phyloP scores from a whole-genome alignment of 2,329 filamentous ascomycete genomes.

The Fusarium papillatum region DNA sequence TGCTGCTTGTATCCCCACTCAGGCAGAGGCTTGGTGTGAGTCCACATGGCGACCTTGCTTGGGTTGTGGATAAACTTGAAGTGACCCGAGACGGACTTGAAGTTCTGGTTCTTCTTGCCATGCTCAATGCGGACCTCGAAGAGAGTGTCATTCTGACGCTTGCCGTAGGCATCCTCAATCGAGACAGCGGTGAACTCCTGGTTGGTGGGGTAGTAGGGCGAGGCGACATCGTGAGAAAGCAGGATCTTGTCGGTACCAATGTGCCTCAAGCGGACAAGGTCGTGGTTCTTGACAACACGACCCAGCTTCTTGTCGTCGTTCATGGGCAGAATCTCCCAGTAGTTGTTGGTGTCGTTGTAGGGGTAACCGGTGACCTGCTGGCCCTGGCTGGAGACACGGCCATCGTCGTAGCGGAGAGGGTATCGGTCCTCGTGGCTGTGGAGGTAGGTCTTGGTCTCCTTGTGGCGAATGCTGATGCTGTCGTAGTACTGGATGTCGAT shows the following conservation, averaged over 20 bases:
- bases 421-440: slow-evolving; percentile 94
- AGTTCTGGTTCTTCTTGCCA: slow-evolving; percentile 84
- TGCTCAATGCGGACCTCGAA: slow-evolving; percentile 95
- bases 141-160: slow-evolving; percentile 87
- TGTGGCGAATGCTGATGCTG: slow-evolving; percentile 88
- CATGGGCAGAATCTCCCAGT: slow-evolving; percentile 91
- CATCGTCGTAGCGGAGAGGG: slow-evolving; percentile 96
- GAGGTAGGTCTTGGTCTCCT: slow-evolving; percentile 96
- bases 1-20: slow-evolving; percentile 98
- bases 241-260: slow-evolving; percentile 88
- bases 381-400: slow-evolving; percentile 95
- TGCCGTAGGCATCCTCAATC: slow-evolving; percentile 78
- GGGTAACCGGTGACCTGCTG: slow-evolving; percentile 99
- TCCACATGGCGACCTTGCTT: slow-evolving; percentile 99
- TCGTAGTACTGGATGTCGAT: slow-evolving; percentile 93
- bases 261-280: slow-evolving; percentile 89
- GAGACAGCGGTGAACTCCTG: slow-evolving; percentile 95
- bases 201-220: slow-evolving; percentile 96
- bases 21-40: slow-evolving; percentile 92
- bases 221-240: slow-evolving; percentile 96
- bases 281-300: slow-evolving; percentile 83
- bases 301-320: slow-evolving; percentile 70
- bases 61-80: slow-evolving; percentile 97
- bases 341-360: slow-evolving; percentile 98
- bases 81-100: slow-evolving; percentile 91